phyloP scores from a whole-genome alignment of 2,329 filamentous ascomycete genomes.

The Mycosphaerella sp. region DNA sequence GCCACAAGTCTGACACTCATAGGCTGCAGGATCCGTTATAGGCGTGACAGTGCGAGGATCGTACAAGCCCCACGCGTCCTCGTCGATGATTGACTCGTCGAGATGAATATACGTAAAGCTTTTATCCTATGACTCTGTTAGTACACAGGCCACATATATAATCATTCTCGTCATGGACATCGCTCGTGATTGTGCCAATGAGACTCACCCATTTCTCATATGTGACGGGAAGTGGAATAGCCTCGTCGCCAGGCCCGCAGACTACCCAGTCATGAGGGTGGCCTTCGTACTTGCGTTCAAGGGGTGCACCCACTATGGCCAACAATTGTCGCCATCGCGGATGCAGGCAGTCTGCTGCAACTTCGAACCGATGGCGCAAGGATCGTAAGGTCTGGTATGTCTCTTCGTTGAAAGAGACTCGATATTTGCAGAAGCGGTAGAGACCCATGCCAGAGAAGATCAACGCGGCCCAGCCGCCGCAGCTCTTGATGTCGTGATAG shows the following conservation, averaged over 20 bases:
- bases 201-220: constrained; percentile 38
- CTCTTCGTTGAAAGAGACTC: constrained; percentile 48
- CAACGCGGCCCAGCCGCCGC: constrained; percentile 51
- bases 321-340: constrained; percentile 47
- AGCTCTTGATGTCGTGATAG: constrained; percentile 54
- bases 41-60: constrained; percentile 45
- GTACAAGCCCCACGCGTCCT: constrained; percentile 44
- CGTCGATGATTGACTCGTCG: constrained; percentile 47
- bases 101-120: constrained; percentile 47
- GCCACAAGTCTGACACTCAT: constrained; percentile 43
- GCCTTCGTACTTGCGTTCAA: constrained; percentile 40
- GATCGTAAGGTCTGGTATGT: constrained; percentile 45
- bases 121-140: constrained; percentile 30
- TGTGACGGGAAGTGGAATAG: constrained; percentile 42
- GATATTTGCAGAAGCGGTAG: constrained; percentile 57
- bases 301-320: constrained; percentile 42
- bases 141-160: too few relatives aligned
- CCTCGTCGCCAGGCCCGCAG: constrained; percentile 37
- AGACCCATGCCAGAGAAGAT: constrained; percentile 54
- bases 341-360: constrained; percentile 31
- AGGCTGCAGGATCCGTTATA: constrained; percentile 23
- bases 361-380: constrained; percentile 42
- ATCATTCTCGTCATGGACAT: too few relatives aligned
- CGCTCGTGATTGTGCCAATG: too few relatives aligned
- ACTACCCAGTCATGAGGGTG: constrained; percentile 52